Evolutionary conservation across 805 yeast genomes (phyloP).

Genomic region (Teunomyces atbi): DNA sequence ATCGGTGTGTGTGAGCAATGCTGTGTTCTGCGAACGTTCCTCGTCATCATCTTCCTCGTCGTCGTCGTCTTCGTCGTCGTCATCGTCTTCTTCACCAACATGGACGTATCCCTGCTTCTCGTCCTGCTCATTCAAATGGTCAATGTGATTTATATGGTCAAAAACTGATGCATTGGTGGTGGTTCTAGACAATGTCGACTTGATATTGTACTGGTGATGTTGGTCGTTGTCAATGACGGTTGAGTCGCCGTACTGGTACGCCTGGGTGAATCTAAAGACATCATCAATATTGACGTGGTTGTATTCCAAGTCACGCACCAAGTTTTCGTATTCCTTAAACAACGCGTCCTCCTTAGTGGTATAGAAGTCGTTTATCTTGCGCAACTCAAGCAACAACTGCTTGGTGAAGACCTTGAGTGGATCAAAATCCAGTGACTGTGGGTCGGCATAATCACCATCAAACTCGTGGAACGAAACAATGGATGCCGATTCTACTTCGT

Average conservation of each 20-base stretch:
- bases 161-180: constrained; percentile 26
- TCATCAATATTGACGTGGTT: constrained; percentile 27
- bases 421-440: constrained; percentile 12
- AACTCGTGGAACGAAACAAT: constrained; percentile 12
- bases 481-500: constrained; percentile 19
- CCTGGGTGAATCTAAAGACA: constrained; percentile 23
- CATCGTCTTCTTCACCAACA: constrained; percentile 12
- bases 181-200: constrained; percentile 20
- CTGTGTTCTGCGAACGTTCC: constrained; percentile 36
- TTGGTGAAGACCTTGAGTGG: constrained; percentile 46
- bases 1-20: constrained; percentile 49
- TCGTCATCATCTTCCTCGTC: constrained; percentile 30
- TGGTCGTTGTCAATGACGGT: constrained; percentile 11
- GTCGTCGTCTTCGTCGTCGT: constrained; percentile 33
- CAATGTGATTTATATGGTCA: constrained; percentile 23
- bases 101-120: constrained; percentile 14
- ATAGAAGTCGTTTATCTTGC: constrained; percentile 54
- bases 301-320: constrained; percentile 46
- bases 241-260: constrained; percentile 17
- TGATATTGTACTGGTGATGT: constrained; percentile 20
- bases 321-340: constrained; percentile 42
- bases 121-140: constrained; percentile 13
- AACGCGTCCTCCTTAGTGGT: constrained; percentile 45
- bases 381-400: constrained; percentile 47
- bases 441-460: constrained; percentile 8